A percentile compares a stretch with the other conserved stretches of the same genome.
These are phyloP conservation scores for Neofusicoccum sp. DNA, from an alignment of 2,329 filamentous ascomycete genomes.

Conservation along the genomic window DNA sequence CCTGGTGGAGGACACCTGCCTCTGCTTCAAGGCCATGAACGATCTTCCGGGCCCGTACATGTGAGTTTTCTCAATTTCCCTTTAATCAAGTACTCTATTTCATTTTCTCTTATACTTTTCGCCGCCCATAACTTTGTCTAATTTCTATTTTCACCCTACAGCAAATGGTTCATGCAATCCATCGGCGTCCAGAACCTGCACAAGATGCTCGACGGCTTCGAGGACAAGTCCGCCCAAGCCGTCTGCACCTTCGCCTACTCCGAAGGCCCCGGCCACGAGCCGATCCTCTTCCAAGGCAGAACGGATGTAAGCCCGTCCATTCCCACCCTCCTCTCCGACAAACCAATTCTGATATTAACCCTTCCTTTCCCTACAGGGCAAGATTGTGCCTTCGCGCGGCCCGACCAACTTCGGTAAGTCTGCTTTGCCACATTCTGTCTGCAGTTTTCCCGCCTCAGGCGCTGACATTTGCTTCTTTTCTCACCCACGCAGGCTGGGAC, in stretches of 20 bases:
- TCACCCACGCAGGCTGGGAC: slow-evolving; percentile 74
- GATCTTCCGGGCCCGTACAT: slow-evolving; percentile 96
- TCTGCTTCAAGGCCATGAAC: slow-evolving; percentile 86
- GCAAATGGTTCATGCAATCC: slow-evolving; percentile 88
- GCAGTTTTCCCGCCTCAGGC: neutral
- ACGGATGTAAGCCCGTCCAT: slow-evolving; percentile 69
- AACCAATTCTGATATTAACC: slow-evolving; percentile 5
- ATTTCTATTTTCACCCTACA: slow-evolving; percentile 44
- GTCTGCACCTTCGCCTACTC: slow-evolving; percentile 96
- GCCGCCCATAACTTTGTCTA: neutral
- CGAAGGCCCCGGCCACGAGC: slow-evolving; percentile 77
- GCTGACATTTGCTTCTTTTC: neutral
- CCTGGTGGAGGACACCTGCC: slow-evolving; percentile 90
- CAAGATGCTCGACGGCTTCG: slow-evolving; percentile 82
- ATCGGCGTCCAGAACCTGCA: slow-evolving; percentile 84
- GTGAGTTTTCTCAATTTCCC: slow-evolving; percentile 50
- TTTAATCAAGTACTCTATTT: neutral
- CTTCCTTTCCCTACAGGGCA: slow-evolving; percentile 52
- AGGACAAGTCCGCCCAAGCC: slow-evolving; percentile 87
- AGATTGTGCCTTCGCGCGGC: slow-evolving; percentile 81
- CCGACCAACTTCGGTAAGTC: slow-evolving; percentile 75
- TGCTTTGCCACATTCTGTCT: neutral
- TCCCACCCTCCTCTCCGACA: no score
- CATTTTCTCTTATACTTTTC: neutral
- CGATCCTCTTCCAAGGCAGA: slow-evolving; percentile 86